Conservation (phyloP, 2,329 filamentous ascomycete species). For the Fusarium succisae region DNA sequence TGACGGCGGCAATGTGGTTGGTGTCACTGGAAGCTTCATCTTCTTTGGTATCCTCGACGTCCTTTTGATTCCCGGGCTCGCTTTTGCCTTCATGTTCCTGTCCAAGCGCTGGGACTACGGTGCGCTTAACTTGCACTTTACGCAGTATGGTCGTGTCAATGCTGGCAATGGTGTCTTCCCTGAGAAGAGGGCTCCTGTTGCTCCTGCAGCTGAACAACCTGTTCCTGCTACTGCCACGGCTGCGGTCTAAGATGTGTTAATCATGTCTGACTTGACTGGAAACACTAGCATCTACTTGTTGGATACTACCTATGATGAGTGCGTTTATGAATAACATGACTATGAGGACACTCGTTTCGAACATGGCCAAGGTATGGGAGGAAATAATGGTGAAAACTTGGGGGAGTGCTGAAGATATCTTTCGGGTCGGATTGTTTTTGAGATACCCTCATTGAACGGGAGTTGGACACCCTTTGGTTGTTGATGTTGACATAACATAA, state of each 20-base stretch:
- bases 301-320: not conserved
- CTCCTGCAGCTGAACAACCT: conserved; percentile 9
- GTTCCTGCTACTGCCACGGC: conserved; percentile 13
- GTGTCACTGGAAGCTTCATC: conserved; percentile 24
- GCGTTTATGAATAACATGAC: not conserved
- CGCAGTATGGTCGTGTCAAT: conserved; percentile 63
- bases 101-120: conserved; percentile 62
- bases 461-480: conserved; percentile 26
- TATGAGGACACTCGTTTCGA: not conserved
- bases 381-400: not conserved
- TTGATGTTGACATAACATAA: conserved; percentile 4
- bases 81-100: conserved; percentile 55
- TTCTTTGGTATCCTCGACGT: conserved; percentile 63
- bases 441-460: conserved; percentile 39
- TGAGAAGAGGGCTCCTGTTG: conserved; percentile 51
- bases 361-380: not conserved
- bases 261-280: not conserved
- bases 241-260: conserved; percentile 14
- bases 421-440: not conserved
- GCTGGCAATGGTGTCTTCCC: conserved; percentile 53
- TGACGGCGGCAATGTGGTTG: conserved; percentile 29
- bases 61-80: conserved; percentile 56
- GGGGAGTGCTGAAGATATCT: not conserved
- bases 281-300: not conserved
- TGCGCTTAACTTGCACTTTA: conserved; percentile 62